Base-by-base conservation (phyloP, 108 stramenopile genomes). In the Discostella stelligeroides region DNA sequence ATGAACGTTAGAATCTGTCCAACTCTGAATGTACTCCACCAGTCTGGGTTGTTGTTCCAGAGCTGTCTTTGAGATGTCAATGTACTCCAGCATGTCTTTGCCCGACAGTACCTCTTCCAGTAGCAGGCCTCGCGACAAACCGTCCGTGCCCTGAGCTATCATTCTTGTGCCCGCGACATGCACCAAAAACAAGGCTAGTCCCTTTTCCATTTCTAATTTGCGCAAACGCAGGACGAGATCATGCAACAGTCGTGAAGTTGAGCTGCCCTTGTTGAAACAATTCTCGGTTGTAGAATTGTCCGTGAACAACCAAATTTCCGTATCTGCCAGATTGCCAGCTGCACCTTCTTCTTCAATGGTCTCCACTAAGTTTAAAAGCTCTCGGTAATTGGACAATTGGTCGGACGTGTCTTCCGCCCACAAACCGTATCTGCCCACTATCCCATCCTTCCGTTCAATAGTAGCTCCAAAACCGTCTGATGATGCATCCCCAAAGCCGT, bases 401-500 rank as follows among this genome's bases (percentile, higher is more conserved):
- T 27, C 60, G 15, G 63, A 69, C 17, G 63, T 61, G 18, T 64
- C 61, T 1, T 11, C 21, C 0, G 62, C 49, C 75, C 75, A 76
- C 0, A 72, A 37, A 0, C 75, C 75, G 0, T 55, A 14, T n/a
- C 70, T 18, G 11, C 29, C 66, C 0, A 10, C 11, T 0, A 60
- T 7, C 1, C 49, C 73, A 13, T 57, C 58, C 18, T 40, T 18
- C 5, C 1, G 24, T 4, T 1, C n/a, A 29, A 28, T 34, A n/a
- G 61, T 68, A 1, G 63, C 38, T 23, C 85, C 82, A 45, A 81
- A 79, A 0, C 76, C 76, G 14, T 50, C 59, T 0, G 75, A 80
- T 12, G 76, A 81, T 1, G 85, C 85, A 59, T 86, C 80, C 0
- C 66, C 85, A 68, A 86, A 86, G 20, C 82, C 76, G 48, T 81